phyloP scores from a whole-genome alignment of 1,284 basidiomycete species.

The Melampsora americana region DNA sequence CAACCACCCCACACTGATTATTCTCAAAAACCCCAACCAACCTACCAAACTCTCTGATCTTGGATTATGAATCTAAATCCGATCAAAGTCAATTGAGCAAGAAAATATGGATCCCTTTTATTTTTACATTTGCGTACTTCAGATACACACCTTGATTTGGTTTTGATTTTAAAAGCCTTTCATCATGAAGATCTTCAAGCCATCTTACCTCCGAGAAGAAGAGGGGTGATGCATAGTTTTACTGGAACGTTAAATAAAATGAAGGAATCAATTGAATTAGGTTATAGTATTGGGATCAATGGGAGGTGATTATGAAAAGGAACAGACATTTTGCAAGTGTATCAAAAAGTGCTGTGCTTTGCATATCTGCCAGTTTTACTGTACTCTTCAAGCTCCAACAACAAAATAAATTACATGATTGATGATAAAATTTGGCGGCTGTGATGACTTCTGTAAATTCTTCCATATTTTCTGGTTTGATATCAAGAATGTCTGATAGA shows the following conservation, averaged over 20 bases:
- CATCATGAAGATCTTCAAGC: slow-evolving; percentile 57
- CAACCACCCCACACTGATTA: too few relatives aligned
- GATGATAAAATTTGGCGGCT: slow-evolving; percentile 95
- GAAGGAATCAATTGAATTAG: slow-evolving; percentile 62
- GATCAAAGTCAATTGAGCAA: slow-evolving; percentile 66
- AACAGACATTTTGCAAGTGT: slow-evolving; percentile 86
- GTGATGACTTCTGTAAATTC: slow-evolving; percentile 99
- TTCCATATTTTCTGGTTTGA: slow-evolving; percentile 99
- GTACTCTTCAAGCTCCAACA: slow-evolving; percentile 99
- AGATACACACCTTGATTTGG: slow-evolving; percentile 67
- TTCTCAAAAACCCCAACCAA: too few relatives aligned
- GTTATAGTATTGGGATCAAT: too few relatives aligned
- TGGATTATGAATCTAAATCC: too few relatives aligned
- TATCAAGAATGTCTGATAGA: slow-evolving; percentile 89
- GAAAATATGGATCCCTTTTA: slow-evolving; percentile 70
- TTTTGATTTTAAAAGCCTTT: slow-evolving; percentile 61
- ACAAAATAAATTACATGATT: slow-evolving; percentile 98
- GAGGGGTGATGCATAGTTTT: slow-evolving; percentile 83
- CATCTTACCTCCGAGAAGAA: slow-evolving; percentile 64
- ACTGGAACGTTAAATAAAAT: slow-evolving; percentile 70
- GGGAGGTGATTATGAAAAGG: slow-evolving; percentile 44
- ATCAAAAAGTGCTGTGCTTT: slow-evolving; percentile 95
- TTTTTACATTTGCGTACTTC: slow-evolving; percentile 76
- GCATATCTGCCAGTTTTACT: slow-evolving; percentile 99
- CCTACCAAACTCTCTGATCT: too few relatives aligned